Evolutionary conservation across 225 moss, liverwort and hornwort genomes (phyloP).

Genomic region (Rhytidiadelphus loreus): DNA sequence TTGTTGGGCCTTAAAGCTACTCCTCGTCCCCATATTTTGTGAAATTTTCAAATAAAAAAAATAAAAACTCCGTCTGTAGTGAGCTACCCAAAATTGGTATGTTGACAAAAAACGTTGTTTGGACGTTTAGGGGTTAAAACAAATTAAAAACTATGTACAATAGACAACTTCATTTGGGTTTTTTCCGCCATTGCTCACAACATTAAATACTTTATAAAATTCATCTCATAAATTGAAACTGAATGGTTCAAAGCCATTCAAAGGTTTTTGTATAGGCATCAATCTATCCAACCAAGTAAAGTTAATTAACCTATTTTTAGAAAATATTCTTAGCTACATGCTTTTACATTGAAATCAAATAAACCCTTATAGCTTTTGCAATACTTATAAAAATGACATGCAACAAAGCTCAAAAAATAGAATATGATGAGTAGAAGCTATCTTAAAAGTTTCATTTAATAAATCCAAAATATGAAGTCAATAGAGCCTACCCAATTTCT

Average conservation of each 20-base stretch:
- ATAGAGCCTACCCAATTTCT: accelerated
- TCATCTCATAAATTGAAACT: background rate
- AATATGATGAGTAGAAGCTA: background rate
- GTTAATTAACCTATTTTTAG: background rate
- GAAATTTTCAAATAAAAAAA: too few relatives aligned
- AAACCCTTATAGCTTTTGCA: background rate
- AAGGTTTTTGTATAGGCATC: background rate
- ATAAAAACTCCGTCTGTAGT: too few relatives aligned
- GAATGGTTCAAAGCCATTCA: background rate
- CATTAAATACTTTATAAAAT: background rate
- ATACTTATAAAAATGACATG: accelerated
- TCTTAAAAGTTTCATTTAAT: accelerated
- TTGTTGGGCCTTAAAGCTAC: too few relatives aligned
- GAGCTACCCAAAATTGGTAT: too few relatives aligned
- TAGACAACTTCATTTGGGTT: background rate
- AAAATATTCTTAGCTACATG: accelerated
- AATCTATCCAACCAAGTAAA: background rate
- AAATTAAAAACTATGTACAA: too few relatives aligned
- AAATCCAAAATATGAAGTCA: background rate
- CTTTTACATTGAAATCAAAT: background rate
- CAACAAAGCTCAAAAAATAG: background rate
- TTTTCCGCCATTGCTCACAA: background rate
- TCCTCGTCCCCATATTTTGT: too few relatives aligned
- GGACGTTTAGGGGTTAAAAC: too few relatives aligned
- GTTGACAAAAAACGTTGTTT: too few relatives aligned